Evolutionary conservation across 164 flowering plant genomes (phyloP), one percentile per base, ranked within the genome.

Genomic region (Annona squamosa): DNA sequence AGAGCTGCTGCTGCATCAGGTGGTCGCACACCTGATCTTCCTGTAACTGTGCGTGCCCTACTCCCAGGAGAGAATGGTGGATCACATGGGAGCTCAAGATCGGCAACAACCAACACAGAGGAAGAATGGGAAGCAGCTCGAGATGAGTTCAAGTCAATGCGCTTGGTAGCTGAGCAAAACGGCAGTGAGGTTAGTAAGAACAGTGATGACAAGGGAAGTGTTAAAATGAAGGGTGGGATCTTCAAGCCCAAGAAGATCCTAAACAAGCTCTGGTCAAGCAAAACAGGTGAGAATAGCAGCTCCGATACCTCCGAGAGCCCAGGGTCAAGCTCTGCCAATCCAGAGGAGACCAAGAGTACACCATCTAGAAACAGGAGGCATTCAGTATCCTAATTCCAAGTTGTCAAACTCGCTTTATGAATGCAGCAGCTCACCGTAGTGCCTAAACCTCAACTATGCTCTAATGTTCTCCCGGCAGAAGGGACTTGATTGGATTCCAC

Each of bases 271-370:
- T 87, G 86, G 91, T 86, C 90, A 5, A 73, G 74, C 73, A 88
- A 86, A 79, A 82, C 84, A 16, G 82, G 80, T n/a, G 92, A 86
- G 74, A 83, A 82, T 67, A 87, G 90, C 63, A 85, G 89, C 71
- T 85, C 91, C 3, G 92, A 90, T 76, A 86, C 89, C n/a, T 85
- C 92, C 3, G 91, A 75, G 73, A 87, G 88, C 72, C 85, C 84
- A 42, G 86, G 85, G 26, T 85, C 84, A 45, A 85, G 85, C 61
- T 86, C 88, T 46, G 83, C 73, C 6, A 87, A 80, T 76, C 82
- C 76, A 6, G 90, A 86, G 42, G 93, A 87, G 62, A 76, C 73
- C 6, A 88, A 82, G 67, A 85, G 81, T 5, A 88, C 90, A 1
- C 87, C 88, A 2, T 78, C 88, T 10, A 82, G 88, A 77, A 87